phyloP scores from a whole-genome alignment of 163 green algal species.

The Chlorella variabilis region DNA sequence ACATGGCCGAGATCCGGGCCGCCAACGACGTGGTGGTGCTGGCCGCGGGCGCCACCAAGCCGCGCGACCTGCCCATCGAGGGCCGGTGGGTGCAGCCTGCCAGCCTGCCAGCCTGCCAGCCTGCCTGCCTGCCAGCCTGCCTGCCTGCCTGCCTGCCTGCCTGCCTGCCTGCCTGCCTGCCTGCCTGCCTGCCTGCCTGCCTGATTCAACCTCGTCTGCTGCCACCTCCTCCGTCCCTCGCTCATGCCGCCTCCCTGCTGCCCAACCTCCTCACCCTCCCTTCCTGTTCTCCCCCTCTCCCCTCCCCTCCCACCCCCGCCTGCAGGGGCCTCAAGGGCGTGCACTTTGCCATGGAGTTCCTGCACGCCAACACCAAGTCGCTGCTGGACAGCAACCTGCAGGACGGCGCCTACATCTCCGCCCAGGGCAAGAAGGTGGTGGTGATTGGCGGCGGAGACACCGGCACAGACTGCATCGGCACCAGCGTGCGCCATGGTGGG shows the following conservation, averaged over 20 bases:
- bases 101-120: too few species aligned
- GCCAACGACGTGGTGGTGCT: constrained; percentile 85
- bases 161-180: too few species aligned
- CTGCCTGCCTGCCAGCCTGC: too few species aligned
- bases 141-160: too few species aligned
- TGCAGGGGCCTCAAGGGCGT: constrained; percentile 69
- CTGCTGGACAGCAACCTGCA: constrained; percentile 84
- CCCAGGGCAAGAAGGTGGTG: constrained; percentile 77
- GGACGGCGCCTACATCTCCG: constrained; percentile 89
- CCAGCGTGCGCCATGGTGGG: constrained; percentile 85
- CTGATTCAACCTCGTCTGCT: too few species aligned
- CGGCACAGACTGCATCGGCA: constrained; percentile 97
- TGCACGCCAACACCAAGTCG: constrained; percentile 90
- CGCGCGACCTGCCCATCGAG: constrained; percentile 84
- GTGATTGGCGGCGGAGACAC: constrained; percentile 98
- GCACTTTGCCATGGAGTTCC: constrained; percentile 98
- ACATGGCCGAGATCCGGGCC: constrained; percentile 63
- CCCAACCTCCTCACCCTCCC: too few species aligned
- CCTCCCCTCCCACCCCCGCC: background rate
- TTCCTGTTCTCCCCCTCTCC: too few species aligned
- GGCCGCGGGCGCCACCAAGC: constrained; percentile 90
- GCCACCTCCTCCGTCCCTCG: too few species aligned
- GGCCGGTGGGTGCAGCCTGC: constrained; percentile 69
- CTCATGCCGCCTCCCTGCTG: too few species aligned
- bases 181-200: too few species aligned